Evolutionary conservation across 208 protist genomes (phyloP), one percentile per base, ranked within the genome.

Genomic region (Crithidia thermophila): DNA sequence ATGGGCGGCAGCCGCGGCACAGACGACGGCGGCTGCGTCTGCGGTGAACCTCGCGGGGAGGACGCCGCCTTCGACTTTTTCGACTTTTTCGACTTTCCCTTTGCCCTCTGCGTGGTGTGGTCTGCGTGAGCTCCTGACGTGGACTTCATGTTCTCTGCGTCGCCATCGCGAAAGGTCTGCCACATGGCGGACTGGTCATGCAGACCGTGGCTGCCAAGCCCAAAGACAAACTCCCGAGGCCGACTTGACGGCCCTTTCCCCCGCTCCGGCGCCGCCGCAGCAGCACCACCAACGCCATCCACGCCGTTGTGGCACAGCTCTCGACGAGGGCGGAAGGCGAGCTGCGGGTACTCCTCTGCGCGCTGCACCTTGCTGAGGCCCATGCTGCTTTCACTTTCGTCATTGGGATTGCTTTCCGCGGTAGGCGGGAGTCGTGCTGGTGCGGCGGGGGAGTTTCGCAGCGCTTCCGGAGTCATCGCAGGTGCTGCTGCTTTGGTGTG

Each of bases 121-220:
- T n/a, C n/a, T n/a, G n/a, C n/a, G n/a, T n/a, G n/a, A n/a, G n/a
- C n/a, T n/a, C n/a, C n/a, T n/a, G n/a, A n/a, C n/a, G 4, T 42
- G 18, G 20, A 31, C 36, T 59, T 33, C 5, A n/a, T 47, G 40
- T 36, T 18, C 18, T 21, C 16, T 5, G 4, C 4, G 21, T 60
- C 43, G 8, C 42, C 23, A 6, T 30, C 16, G 13, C 4, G 27
- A 20, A 28, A 14, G 8, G n/a, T 21, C 16, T n/a, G 21, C 3
- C n/a, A 30, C 23, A 34, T n/a, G 5, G 34, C 11, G 0, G 43
- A 61, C 0, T 18, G 51, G 21, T 55, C 61, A 5, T 18, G 23
- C 60, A 68, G 34, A n/a, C 61, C 52, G 61, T 62, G 46, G 36
- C 59, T 55, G 36, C 46, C 61, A n/a, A 55, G n/a, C 6, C 70